Percentiles rank a stretch among this genome's conserved stretches.
Evolutionary conservation across 179 eudicot genomes (phyloP).

Genomic region (Silene noctiflora): DNA sequence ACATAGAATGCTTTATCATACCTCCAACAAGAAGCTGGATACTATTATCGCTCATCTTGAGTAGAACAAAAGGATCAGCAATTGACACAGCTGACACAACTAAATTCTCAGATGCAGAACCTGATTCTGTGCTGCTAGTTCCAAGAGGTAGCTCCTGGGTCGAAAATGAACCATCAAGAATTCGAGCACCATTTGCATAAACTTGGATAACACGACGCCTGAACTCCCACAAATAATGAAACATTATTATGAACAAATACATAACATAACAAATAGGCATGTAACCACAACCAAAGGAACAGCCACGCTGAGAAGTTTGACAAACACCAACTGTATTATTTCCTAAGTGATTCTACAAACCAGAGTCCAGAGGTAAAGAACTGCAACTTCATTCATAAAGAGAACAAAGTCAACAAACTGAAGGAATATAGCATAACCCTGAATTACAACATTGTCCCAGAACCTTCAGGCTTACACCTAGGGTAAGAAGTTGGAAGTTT

Average conservation of each 20-base stretch:
- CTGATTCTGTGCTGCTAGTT: constrained; percentile 56
- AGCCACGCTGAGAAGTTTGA: background rate
- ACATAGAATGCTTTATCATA: constrained; percentile 22
- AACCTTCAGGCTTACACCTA: background rate
- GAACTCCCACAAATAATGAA: constrained; percentile 15
- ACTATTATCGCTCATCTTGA: constrained; percentile 85
- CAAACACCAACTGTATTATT: background rate
- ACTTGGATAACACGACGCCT: constrained; percentile 97
- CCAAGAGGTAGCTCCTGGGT: constrained; percentile 80
- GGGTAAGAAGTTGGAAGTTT: background rate
- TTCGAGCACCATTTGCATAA: constrained; percentile 89
- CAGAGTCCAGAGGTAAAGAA: background rate
- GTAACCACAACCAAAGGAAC: constrained; percentile 6
- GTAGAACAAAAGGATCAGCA: constrained; percentile 86
- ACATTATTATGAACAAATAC: background rate
- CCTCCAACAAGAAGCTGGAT: constrained; percentile 99
- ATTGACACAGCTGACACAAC: constrained; percentile 76
- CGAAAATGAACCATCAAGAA: constrained; percentile 93
- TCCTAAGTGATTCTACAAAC: background rate
- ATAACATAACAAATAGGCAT: constrained; percentile 9
- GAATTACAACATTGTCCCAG: background rate
- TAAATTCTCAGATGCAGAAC: constrained; percentile 53
- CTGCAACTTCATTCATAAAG: background rate
- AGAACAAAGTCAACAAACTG: background rate
- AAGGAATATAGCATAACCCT: background rate